Evolutionary conservation across 305 asterid genomes (phyloP).

Genomic region (Fraxinus nigra): DNA sequence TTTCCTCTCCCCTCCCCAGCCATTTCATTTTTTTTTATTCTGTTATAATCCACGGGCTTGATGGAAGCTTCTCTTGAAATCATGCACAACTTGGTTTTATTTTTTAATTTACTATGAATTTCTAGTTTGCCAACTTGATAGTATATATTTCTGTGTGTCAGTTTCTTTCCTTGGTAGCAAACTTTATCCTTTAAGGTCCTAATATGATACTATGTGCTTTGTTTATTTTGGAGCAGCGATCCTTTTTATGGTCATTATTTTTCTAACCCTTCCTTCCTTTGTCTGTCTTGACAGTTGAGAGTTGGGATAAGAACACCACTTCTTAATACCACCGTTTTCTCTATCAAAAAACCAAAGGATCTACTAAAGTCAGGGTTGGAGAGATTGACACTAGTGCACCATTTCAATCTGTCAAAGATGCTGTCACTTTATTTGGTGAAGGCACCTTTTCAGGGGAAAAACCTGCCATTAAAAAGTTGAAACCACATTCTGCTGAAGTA

Average conservation of each 20-base stretch:
- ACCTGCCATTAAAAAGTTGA: constrained; percentile 56
- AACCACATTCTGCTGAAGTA: constrained; percentile 74
- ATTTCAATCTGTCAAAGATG: constrained; percentile 90
- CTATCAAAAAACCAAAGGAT: constrained; percentile 52
- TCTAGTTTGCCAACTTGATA: background rate
- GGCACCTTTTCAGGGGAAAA: constrained; percentile 80
- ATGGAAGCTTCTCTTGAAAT: background rate
- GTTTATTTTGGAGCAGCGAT: background rate
- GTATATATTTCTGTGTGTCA: background rate
- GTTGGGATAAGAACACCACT: background rate
- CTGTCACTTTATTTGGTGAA: constrained; percentile 86
- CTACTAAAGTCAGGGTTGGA: constrained; percentile 68
- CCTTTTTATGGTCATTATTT: background rate
- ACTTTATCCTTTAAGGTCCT: background rate
- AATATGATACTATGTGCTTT: background rate
- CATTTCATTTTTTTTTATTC: background rate
- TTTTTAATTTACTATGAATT: background rate
- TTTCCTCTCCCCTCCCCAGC: background rate
- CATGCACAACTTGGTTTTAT: background rate
- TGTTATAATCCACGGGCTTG: background rate
- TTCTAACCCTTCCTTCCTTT: background rate
- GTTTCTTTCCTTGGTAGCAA: background rate
- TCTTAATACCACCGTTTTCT: too few relatives aligned
- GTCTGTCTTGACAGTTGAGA: constrained; percentile 31
- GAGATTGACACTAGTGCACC: constrained; percentile 84